Conservation (phyloP, 176 grass and related monocot species). For the Triticum timopheevii region DNA sequence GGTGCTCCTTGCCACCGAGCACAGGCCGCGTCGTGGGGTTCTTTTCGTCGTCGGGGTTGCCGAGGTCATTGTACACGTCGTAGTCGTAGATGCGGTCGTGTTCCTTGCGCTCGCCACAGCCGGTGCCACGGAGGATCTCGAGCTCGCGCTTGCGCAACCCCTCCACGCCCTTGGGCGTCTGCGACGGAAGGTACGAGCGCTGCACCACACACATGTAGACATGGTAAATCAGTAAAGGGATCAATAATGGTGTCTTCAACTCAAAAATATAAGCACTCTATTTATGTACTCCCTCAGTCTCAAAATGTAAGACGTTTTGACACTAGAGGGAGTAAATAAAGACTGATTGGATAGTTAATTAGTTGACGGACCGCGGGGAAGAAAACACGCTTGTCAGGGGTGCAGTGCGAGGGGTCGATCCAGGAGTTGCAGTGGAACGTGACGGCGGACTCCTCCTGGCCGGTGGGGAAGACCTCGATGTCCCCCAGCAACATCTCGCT, state of each 20-base stretch:
- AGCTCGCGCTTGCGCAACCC: constrained; percentile 46
- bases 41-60: constrained; percentile 37
- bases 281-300: too few species aligned
- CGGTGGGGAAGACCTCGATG: constrained; percentile 23
- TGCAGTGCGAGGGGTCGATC: constrained; percentile 38
- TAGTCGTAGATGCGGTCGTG: constrained; percentile 55
- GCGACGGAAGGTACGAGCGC: constrained; percentile 74
- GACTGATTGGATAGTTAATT: too few species aligned
- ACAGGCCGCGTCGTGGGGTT: constrained; percentile 25
- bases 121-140: constrained; percentile 35
- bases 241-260: too few species aligned
- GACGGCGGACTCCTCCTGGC: constrained; percentile 4
- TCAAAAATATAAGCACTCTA: too few species aligned
- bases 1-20: constrained; percentile 49
- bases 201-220: background rate
- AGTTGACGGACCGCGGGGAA: constrained; percentile 40
- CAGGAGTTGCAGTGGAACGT: constrained; percentile 51
- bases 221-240: background rate
- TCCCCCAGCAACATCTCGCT: constrained; percentile 50
- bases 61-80: constrained; percentile 70
- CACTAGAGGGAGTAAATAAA: too few species aligned
- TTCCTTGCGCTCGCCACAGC: constrained; percentile 24
- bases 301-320: too few species aligned
- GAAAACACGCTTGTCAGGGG: constrained; percentile 38
- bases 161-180: constrained; percentile 55